A percentile compares a stretch with the other conserved stretches of the same genome.
phyloP scores from a whole-genome alignment of 495 filamentous ascomycete species.

The Daldinia grandis region DNA sequence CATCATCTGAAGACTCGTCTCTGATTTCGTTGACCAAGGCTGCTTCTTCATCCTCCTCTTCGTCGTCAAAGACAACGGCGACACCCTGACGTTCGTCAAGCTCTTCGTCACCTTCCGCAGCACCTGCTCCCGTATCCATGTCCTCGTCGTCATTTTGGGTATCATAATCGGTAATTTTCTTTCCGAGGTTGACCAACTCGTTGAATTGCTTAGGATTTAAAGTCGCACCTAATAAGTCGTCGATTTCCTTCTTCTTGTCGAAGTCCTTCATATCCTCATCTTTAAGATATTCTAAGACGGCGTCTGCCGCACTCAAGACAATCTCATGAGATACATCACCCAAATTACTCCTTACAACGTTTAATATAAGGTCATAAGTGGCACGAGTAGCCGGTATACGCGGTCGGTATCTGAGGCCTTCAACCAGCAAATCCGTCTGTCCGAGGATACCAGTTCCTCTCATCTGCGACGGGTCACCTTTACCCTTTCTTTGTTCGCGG shows the following conservation, averaged over 20 bases:
- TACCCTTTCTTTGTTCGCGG: slow-evolving; percentile 87
- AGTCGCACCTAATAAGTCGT: slow-evolving; percentile 84
- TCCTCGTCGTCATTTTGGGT: slow-evolving; percentile 96
- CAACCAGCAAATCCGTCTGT: slow-evolving; percentile 84
- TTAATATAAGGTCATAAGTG: slow-evolving; percentile 95
- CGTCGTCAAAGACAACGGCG: slow-evolving; percentile 93
- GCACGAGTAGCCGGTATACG: slow-evolving; percentile 91
- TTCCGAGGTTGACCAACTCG: slow-evolving; percentile 93
- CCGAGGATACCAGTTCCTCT: slow-evolving; percentile 84
- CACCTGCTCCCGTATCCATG: slow-evolving; percentile 71
- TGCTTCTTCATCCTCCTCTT: slow-evolving; percentile 88
- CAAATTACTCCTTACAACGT: slow-evolving; percentile 84
- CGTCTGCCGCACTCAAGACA: slow-evolving; percentile 94
- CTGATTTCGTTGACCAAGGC: slow-evolving; percentile 80
- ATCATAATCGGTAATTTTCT: slow-evolving; percentile 99
- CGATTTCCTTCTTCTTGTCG: slow-evolving; percentile 97
- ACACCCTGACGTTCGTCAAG: slow-evolving; percentile 95
- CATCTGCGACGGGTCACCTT: slow-evolving; percentile 74
- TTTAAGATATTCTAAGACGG: slow-evolving; percentile 88
- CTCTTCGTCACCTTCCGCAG: slow-evolving; percentile 68
- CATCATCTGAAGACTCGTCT: slow-evolving; percentile 87
- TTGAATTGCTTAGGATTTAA: slow-evolving; percentile 94
- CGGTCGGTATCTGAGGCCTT: slow-evolving; percentile 84
- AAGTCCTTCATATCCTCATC: slow-evolving; percentile 96
- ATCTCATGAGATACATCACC: slow-evolving; percentile 94